Conservation (phyloP, 192 early-diverging fungal species). For the Umbelopsis isabellina region DNA sequence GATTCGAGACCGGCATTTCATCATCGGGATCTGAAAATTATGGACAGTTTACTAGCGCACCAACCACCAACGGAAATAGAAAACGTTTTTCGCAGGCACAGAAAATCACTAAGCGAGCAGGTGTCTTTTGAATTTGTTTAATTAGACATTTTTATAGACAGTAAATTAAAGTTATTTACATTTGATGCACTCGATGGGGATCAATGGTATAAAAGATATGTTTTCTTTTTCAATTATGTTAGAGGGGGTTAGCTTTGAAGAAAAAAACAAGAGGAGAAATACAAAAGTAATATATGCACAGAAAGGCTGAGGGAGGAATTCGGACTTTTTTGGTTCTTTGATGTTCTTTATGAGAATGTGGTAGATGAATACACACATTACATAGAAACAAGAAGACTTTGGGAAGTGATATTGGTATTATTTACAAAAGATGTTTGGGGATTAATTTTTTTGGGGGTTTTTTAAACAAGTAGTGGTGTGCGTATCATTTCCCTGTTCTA, state of each 20-base stretch:
- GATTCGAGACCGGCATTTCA: neutral
- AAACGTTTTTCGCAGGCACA: constrained; percentile 1
- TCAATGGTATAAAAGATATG: neutral
- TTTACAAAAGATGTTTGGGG: constrained; percentile 13
- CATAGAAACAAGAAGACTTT: neutral
- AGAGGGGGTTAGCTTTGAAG: too few species aligned
- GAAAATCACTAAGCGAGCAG: too few species aligned
- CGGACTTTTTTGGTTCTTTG: neutral
- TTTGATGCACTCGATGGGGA: neutral
- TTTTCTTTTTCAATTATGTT: too few species aligned
- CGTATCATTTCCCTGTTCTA: neutral
- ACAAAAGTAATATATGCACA: constrained; percentile 6
- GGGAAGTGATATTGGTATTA: constrained; percentile 6
- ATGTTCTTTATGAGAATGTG: neutral
- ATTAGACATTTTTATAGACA: neutral
- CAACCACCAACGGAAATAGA: constrained; percentile 22
- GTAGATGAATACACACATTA: constrained; percentile 1
- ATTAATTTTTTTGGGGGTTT: neutral
- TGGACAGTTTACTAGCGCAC: neutral
- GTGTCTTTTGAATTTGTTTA: too few species aligned
- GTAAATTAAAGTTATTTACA: neutral
- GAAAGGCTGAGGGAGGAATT: neutral
- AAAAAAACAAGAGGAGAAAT: neutral
- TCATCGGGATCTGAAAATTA: neutral
- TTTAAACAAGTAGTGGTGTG: neutral